Evolutionary conservation across 179 eudicot species (phyloP).

Genomic region (Monotropa hypopitys): DNA sequence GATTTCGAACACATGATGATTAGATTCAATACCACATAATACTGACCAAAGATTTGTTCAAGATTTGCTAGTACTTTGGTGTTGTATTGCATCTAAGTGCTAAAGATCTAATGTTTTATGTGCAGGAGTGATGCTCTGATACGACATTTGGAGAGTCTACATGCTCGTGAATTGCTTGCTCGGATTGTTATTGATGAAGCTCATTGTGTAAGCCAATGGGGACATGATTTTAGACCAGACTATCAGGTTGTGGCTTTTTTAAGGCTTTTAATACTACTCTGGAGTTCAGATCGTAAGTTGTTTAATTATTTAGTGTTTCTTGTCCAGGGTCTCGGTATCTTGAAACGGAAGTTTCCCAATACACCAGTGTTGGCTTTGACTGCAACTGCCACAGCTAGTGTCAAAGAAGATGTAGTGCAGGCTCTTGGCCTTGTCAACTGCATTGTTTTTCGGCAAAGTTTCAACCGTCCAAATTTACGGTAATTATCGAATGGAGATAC

Average conservation of each 20-base stretch:
- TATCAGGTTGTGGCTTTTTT: constrained; percentile 53
- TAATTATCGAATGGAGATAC: constrained; percentile 18
- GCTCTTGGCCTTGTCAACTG: constrained; percentile 96
- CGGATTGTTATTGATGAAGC: constrained; percentile 97
- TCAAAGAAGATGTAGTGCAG: constrained; percentile 98
- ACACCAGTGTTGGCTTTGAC: constrained; percentile 91
- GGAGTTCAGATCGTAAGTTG: background rate
- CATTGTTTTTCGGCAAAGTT: constrained; percentile 89
- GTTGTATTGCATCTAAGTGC: background rate
- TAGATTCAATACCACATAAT: background rate
- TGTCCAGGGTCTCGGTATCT: constrained; percentile 77
- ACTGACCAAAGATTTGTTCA: background rate
- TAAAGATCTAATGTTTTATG: constrained; percentile 10
- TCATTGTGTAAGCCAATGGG: constrained; percentile 99
- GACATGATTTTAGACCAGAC: constrained; percentile 98
- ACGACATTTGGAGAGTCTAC: constrained; percentile 66
- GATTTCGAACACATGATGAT: background rate
- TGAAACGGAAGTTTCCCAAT: constrained; percentile 79
- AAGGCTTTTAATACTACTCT: constrained; percentile 4
- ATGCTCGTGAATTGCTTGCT: constrained; percentile 61
- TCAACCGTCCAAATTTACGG: constrained; percentile 89
- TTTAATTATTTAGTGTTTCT: constrained; percentile 10
- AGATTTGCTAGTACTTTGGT: too few species aligned
- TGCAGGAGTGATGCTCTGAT: constrained; percentile 85
- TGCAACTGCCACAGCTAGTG: constrained; percentile 94